A percentile compares a stretch with the other conserved stretches of the same genome.
phyloP scores from a whole-genome alignment of 805 yeast species.

The Wickerhamiella azymoides region DNA sequence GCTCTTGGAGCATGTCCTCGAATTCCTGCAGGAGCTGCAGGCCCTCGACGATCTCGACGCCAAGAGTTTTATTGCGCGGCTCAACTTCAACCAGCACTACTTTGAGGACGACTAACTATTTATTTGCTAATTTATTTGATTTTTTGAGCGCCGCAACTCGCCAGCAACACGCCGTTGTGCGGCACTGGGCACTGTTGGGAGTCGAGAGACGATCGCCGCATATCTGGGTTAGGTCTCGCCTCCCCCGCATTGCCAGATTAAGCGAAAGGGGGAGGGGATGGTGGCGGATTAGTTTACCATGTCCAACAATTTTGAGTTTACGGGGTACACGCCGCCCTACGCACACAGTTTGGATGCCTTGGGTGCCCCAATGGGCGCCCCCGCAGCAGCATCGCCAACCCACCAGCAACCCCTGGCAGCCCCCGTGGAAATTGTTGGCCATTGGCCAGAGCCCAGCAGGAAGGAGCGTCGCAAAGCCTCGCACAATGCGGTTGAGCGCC shows the following conservation, averaged over 20 bases:
- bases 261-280: neutral
- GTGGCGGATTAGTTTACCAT: neutral
- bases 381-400: neutral
- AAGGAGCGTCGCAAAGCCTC: slow-evolving; percentile 68
- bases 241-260: neutral
- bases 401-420: neutral
- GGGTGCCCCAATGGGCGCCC: too few species aligned
- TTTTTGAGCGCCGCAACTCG: neutral
- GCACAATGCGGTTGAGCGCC: slow-evolving; percentile 87
- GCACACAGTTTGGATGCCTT: too few species aligned
- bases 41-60: slow-evolving; percentile 24
- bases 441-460: slow-evolving; percentile 25
- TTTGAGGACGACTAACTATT: neutral
- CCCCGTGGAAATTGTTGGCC: neutral
- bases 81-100: slow-evolving; percentile 27
- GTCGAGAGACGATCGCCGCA: neutral
- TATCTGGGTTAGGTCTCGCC: neutral
- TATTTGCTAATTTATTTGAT: neutral
- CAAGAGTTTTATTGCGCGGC: slow-evolving; percentile 24
- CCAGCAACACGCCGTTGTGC: too few species aligned
- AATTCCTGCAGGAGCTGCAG: slow-evolving; percentile 1
- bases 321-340: too few species aligned
- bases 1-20: neutral
- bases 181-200: too few species aligned
- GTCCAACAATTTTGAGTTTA: neutral